A percentile compares a stretch with the other conserved stretches of the same genome.
Conservation (phyloP, 2,329 filamentous ascomycete species). For the Fusarium keratoplasticum region DNA sequence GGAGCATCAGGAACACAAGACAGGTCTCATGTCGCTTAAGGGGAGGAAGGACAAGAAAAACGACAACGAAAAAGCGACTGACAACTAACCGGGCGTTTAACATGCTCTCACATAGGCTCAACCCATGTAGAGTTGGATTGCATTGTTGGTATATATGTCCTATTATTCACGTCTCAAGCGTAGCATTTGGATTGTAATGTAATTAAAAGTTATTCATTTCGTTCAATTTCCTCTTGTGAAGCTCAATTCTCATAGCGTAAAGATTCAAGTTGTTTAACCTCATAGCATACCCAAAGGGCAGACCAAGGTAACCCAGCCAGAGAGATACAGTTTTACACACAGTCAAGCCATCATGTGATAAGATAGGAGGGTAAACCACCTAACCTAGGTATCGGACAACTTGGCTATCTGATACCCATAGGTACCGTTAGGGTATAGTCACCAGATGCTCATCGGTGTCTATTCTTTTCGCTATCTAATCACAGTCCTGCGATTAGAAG, state of each 20-base stretch:
- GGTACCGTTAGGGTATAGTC: background rate
- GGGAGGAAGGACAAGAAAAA: constrained; percentile 41
- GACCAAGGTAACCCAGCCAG: no score
- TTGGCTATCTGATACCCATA: background rate
- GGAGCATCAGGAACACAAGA: constrained; percentile 69
- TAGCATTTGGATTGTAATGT: constrained; percentile 13
- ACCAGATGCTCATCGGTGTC: background rate
- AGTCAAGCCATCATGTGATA: no score
- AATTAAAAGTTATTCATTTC: background rate
- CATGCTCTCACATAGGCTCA: constrained; percentile 6
- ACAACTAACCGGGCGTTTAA: constrained; percentile 15
- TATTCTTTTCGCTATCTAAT: background rate
- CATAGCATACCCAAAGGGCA: no score
- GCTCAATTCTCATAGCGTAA: no score
- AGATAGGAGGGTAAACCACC: background rate
- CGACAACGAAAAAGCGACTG: constrained; percentile 23
- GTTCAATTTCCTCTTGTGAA: background rate
- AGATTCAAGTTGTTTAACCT: no score
- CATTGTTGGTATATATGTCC: background rate
- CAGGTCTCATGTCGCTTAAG: constrained; percentile 61
- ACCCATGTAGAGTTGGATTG: background rate
- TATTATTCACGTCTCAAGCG: background rate
- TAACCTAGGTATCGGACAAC: background rate
- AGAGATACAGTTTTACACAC: no score
- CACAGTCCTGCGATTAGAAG: background rate